Evolutionary conservation across 345 rosid species (phyloP).

Genomic region (Turritis glabra): DNA sequence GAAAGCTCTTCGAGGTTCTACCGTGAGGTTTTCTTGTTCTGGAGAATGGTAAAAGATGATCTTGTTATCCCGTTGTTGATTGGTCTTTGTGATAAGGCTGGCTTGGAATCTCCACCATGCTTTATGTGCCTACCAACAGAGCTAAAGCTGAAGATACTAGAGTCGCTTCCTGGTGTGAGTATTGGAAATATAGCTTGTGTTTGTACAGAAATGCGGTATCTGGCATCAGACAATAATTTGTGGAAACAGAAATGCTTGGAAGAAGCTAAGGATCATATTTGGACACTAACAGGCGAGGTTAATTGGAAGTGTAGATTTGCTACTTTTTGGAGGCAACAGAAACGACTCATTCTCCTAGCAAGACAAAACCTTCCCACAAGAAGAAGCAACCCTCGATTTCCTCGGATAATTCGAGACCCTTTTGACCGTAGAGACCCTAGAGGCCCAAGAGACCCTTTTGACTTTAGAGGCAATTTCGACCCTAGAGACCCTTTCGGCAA

Average conservation of each 20-base stretch:
- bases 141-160: constrained; percentile 64
- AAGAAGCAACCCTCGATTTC: not conserved
- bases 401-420: constrained; percentile 13
- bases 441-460: not conserved
- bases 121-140: constrained; percentile 63
- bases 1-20: constrained; percentile 16
- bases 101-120: constrained; percentile 59
- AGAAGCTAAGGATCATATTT: constrained; percentile 41
- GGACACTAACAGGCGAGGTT: not conserved
- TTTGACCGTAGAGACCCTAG: not conserved
- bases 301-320: constrained; percentile 55
- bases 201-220: constrained; percentile 45
- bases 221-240: constrained; percentile 54
- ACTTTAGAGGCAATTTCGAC: not conserved
- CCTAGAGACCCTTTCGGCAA: constrained; percentile 32
- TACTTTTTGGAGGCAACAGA: constrained; percentile 40
- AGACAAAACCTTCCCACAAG: constrained; percentile 6
- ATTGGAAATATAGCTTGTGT: constrained; percentile 54
- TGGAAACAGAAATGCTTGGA: constrained; percentile 60
- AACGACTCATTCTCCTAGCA: constrained; percentile 24
- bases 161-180: constrained; percentile 56
- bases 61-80: constrained; percentile 63
- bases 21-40: constrained; percentile 54
- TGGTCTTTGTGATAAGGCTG: constrained; percentile 54
- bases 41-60: constrained; percentile 76